Evolutionary conservation across 2,329 filamentous ascomycete species (phyloP), one percentile per base, ranked within the genome.

Genomic region (Mariannaea sp.): DNA sequence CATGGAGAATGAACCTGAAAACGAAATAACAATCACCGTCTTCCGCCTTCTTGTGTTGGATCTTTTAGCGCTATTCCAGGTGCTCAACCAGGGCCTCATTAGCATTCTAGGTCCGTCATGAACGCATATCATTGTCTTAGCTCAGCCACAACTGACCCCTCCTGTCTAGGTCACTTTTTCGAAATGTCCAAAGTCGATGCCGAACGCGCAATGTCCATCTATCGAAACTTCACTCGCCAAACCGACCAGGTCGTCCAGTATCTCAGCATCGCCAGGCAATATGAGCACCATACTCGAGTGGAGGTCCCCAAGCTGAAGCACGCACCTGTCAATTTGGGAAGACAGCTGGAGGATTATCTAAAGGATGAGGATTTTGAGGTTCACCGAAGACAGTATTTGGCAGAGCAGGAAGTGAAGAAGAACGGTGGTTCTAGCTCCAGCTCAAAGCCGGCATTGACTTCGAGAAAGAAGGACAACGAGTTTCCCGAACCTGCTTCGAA

Each of bases 251-350:
- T 97, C 1, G 93, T 99, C 13, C 86, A 91, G 65, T 99, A 93
- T 68, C 82, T 99, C 39, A 87, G 87, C 63, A 81, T 93, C 36
- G 94, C 94, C 38, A 85, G 93, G 57, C 88, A 94, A 69, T 94
- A 93, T 69, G 92, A 97, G 73, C 88, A 92, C 68, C 90, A 92
- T 59, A 99, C 94, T 5, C 82, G 93, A 56, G 83, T 99, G 32
- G 91, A 97, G 68, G 95, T 99, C 7, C 94, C 94, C 8, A 97
- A 96, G 76, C 81, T 99, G 61, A 97, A 97, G 76, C 94, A 99
- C 70, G 94, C 94, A 5, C 95, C 94, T 1, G 92, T 95, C 1
- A 96, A 94, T 68, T 75, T 99, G 46, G 90, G 90, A 13, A 87
- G 87, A 20, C 91, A 96, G 50, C 80, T 99, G 20, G 92, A 97